These are phyloP conservation scores for Acanthamoeba royreba DNA, from an alignment of 208 protist genomes.

Conservation along the genomic window DNA sequence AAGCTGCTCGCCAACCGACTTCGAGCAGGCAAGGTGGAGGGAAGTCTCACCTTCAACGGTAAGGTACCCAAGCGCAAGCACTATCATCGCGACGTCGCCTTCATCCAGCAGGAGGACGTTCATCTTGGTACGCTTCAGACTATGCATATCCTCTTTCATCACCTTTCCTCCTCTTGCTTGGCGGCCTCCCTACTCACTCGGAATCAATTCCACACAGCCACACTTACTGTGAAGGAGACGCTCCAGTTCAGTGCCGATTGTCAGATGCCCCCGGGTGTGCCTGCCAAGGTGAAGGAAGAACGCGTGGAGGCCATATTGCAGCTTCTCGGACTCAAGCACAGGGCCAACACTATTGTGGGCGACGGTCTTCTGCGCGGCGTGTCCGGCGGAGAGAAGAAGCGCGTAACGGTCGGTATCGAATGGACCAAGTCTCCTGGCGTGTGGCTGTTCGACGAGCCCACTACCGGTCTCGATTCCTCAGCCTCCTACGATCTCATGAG, in stretches of 20 bases:
- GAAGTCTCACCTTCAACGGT: background rate
- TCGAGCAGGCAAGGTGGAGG: background rate
- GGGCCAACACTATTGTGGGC: conserved; percentile 39
- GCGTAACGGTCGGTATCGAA: conserved; percentile 46
- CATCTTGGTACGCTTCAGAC: too few species aligned
- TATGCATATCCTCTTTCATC: too few species aligned
- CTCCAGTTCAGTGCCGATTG: conserved; percentile 58
- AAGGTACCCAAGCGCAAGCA: background rate
- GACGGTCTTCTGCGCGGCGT: conserved; percentile 32
- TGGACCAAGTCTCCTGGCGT: background rate
- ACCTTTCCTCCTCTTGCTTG: too few species aligned
- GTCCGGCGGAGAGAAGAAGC: conserved; percentile 49
- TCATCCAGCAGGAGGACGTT: background rate
- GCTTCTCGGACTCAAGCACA: conserved; percentile 14
- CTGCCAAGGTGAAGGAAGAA: background rate
- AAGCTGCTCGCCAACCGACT: background rate
- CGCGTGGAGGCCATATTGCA: background rate
- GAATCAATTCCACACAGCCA: too few species aligned
- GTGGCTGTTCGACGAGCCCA: conserved; percentile 42
- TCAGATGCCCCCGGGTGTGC: conserved; percentile 7
- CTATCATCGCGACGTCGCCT: background rate
- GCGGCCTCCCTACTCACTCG: too few species aligned
- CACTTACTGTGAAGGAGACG: conserved; percentile 64
- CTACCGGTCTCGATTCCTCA: conserved; percentile 34
- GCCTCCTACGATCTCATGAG: conserved; percentile 27